A percentile compares a stretch with the other conserved stretches of the same genome.
Evolutionary conservation across 2,329 filamentous ascomycete genomes (phyloP).

Genomic region (Bipolaris sorokiniana): DNA sequence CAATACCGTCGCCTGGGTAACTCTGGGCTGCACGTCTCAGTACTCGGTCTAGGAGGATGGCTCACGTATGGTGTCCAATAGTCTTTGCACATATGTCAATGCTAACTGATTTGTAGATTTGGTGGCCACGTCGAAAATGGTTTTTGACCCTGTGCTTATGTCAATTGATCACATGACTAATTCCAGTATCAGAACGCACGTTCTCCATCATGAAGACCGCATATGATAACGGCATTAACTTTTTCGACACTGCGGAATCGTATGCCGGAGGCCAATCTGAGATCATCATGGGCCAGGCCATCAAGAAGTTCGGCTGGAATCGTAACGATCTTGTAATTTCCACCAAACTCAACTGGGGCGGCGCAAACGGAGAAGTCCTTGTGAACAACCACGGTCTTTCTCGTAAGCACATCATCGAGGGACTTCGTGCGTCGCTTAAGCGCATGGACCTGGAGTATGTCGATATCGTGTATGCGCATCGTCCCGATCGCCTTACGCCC

Average conservation of each 20-base stretch:
- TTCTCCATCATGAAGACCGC: constrained; percentile 62
- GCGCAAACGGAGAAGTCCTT: constrained; percentile 56
- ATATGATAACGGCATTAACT: constrained; percentile 60
- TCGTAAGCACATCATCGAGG: constrained; percentile 74
- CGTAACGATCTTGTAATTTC: constrained; percentile 56
- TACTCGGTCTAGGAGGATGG: constrained; percentile 67
- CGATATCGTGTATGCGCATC: constrained; percentile 73
- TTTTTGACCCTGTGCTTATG: constrained; percentile 30
- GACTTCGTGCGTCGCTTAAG: constrained; percentile 65
- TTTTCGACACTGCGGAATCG: constrained; percentile 38
- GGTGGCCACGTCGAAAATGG: constrained; percentile 74
- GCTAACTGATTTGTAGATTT: constrained; percentile 23
- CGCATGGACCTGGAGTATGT: constrained; percentile 67
- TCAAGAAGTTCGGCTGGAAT: constrained; percentile 64
- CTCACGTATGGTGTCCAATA: constrained; percentile 64
- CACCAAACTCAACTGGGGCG: constrained; percentile 52
- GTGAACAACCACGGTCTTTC: constrained; percentile 73
- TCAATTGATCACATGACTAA: constrained; percentile 2
- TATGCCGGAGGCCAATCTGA: constrained; percentile 62
- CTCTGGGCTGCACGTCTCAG: constrained; percentile 75
- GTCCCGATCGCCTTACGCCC: constrained; percentile 70
- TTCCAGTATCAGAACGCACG: constrained; percentile 54
- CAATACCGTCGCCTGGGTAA: constrained; percentile 73
- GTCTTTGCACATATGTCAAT: not conserved
- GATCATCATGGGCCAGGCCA: constrained; percentile 61